Conservation (phyloP, 2,329 filamentous ascomycete species). For the Neocucurbitaria cava region DNA sequence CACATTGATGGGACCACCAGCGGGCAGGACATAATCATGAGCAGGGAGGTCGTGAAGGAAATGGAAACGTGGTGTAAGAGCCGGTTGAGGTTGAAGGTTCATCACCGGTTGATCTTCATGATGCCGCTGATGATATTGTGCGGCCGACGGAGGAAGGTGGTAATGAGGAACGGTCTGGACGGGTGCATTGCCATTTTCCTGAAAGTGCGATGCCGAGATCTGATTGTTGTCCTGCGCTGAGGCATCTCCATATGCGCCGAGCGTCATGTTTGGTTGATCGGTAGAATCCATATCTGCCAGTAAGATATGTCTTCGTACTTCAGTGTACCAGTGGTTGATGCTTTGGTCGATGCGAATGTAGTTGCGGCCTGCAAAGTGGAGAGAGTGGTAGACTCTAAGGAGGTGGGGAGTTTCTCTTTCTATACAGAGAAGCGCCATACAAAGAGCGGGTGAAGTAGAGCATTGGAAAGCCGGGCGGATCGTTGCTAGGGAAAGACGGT, state of each 20-base stretch:
- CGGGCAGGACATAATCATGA: constrained; percentile 14
- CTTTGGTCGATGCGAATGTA: neutral
- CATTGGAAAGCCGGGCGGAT: neutral
- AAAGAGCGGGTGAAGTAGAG: neutral
- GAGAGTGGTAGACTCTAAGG: neutral
- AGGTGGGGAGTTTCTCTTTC: neutral
- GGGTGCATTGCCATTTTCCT: too few species aligned
- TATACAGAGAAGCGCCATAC: neutral
- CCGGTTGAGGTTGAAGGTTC: too few species aligned
- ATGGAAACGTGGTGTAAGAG: neutral
- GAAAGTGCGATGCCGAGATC: too few species aligned
- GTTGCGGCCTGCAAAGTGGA: neutral
- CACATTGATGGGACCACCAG: constrained; percentile 14
- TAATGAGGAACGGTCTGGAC: too few species aligned
- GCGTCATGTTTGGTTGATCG: too few species aligned
- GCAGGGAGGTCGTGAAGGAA: constrained; percentile 10
- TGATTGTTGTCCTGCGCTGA: too few species aligned
- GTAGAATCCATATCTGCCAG: too few species aligned
- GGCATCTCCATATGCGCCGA: too few species aligned
- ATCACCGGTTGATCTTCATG: neutral
- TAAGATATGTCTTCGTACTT: neutral
- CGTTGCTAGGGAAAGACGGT: neutral
- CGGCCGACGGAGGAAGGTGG: neutral
- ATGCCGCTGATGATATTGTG: neutral
- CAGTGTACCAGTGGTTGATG: neutral